Percentiles rank a stretch among this genome's conserved stretches.
These are phyloP conservation scores for Diddensiella santjacobensis DNA, from an alignment of 805 yeast genomes.

Conservation along the genomic window DNA sequence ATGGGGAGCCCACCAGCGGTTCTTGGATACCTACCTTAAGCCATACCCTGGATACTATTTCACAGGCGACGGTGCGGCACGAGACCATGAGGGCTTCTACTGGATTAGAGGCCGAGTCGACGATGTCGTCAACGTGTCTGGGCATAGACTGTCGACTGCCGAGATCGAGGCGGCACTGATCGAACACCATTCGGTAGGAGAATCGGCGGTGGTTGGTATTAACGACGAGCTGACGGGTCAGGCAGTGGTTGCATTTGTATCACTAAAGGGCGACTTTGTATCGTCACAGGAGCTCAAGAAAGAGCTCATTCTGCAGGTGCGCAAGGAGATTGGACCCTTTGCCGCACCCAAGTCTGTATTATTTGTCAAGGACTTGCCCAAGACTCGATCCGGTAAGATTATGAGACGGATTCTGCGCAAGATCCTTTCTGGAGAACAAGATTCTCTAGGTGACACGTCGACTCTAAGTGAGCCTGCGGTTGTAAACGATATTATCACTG, in stretches of 20 bases:
- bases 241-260: slow-evolving; percentile 93
- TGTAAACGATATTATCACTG: slow-evolving; percentile 70
- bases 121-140: slow-evolving; percentile 96
- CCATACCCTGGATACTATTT: slow-evolving; percentile 93
- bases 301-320: slow-evolving; percentile 80
- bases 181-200: slow-evolving; percentile 77
- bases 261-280: slow-evolving; percentile 57
- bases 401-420: slow-evolving; percentile 97
- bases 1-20: slow-evolving; percentile 81
- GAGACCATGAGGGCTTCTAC: slow-evolving; percentile 93
- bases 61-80: slow-evolving; percentile 98
- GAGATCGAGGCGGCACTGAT: slow-evolving; percentile 92
- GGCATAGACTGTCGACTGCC: slow-evolving; percentile 97
- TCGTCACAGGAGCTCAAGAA: slow-evolving; percentile 44
- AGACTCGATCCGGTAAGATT: slow-evolving; percentile 97
- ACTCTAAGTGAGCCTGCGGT: slow-evolving; percentile 84
- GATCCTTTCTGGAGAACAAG: slow-evolving; percentile 87
- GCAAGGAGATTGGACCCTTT: slow-evolving; percentile 86
- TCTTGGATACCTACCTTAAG: slow-evolving; percentile 83
- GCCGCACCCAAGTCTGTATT: slow-evolving; percentile 92
- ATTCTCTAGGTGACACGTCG: slow-evolving; percentile 86
- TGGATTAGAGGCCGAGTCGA: slow-evolving; percentile 99
- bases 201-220: slow-evolving; percentile 95
- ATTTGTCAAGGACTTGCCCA: slow-evolving; percentile 88
- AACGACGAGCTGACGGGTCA: slow-evolving; percentile 96